These are phyloP conservation scores for Hibiscus tridactylites DNA, from an alignment of 345 rosid species.

Conservation along the genomic window DNA sequence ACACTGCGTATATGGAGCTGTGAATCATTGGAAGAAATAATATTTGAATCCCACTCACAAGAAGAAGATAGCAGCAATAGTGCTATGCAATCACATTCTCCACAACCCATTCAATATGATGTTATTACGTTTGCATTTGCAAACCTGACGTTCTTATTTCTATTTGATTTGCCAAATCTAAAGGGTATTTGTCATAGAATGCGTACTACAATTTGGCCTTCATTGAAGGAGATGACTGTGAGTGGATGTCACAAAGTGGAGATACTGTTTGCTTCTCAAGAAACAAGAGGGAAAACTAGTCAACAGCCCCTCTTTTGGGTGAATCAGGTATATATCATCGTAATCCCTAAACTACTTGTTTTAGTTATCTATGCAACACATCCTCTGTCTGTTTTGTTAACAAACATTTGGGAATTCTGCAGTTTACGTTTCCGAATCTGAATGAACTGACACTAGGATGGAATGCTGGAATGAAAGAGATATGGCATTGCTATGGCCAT, in stretches of 20 bases:
- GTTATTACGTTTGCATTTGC: neutral
- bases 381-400: neutral
- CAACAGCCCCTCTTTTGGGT: neutral
- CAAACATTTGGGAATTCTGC: neutral
- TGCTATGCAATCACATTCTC: neutral
- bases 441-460: neutral
- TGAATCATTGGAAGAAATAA: neutral
- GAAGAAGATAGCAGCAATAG: neutral
- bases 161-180: neutral
- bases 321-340: neutral
- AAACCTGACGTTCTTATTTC: accelerated
- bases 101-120: neutral
- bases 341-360: neutral
- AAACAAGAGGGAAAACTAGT: neutral
- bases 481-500: neutral
- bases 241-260: neutral
- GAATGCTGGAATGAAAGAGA: neutral
- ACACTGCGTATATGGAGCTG: neutral
- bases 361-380: neutral
- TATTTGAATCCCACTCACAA: neutral
- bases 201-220: neutral
- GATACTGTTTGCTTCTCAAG: neutral
- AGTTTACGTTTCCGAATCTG: neutral
- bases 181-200: neutral
- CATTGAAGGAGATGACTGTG: neutral